These are phyloP conservation scores for Russula griseocarnosa DNA, from an alignment of 768 basidiomycete species.

Conservation along the genomic window DNA sequence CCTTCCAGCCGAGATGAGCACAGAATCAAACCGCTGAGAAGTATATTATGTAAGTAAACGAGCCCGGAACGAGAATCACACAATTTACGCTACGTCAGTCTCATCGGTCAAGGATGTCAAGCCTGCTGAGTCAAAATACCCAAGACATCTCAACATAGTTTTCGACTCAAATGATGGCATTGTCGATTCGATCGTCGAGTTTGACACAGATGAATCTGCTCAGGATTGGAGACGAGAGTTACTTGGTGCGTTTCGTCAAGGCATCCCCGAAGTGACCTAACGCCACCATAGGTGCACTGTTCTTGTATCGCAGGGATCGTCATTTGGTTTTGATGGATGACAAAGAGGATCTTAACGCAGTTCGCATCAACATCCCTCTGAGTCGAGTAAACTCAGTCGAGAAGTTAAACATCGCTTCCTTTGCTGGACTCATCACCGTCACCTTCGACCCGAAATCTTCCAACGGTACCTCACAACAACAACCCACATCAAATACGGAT, in stretches of 20 bases:
- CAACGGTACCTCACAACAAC: neutral
- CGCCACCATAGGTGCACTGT: constrained; percentile 41
- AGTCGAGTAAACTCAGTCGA: constrained; percentile 37
- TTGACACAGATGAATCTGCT: constrained; percentile 56
- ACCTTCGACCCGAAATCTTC: constrained; percentile 16
- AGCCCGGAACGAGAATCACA: neutral
- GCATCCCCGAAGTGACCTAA: neutral
- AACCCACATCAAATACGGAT: neutral
- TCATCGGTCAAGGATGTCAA: constrained; percentile 44
- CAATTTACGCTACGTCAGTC: constrained; percentile 37
- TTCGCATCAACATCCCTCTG: constrained; percentile 48
- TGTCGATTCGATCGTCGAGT: constrained; percentile 40
- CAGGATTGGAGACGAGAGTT: constrained; percentile 49
- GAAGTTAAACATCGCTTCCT: constrained; percentile 26
- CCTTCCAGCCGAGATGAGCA: constrained; percentile 52
- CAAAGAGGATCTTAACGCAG: constrained; percentile 37
- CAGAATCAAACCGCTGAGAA: constrained; percentile 48
- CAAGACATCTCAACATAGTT: constrained; percentile 40
- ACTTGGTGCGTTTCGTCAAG: constrained; percentile 34
- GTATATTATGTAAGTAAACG: constrained; percentile 46
- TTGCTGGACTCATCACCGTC: constrained; percentile 28
- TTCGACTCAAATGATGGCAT: constrained; percentile 35
- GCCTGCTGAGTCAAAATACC: constrained; percentile 43
- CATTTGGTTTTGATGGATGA: constrained; percentile 35
- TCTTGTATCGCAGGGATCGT: constrained; percentile 44